Percentiles rank a stretch among this genome's conserved stretches.
phyloP scores from a whole-genome alignment of 768 basidiomycete species.

The Boletus subparvulus region DNA sequence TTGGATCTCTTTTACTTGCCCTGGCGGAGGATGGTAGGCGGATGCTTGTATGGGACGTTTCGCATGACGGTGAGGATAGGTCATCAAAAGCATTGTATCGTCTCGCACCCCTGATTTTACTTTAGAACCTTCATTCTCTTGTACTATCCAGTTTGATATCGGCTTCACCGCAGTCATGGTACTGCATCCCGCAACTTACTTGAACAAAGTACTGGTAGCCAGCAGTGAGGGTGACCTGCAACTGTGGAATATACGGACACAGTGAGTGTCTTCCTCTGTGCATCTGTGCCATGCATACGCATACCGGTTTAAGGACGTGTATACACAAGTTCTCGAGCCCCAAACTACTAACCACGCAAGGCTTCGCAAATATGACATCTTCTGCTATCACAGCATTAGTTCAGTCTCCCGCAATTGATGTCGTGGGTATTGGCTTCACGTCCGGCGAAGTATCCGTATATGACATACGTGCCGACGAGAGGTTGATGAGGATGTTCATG shows the following conservation, averaged over 20 bases:
- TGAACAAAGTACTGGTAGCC: slow-evolving; percentile 91
- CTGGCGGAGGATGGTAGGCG: slow-evolving; percentile 75
- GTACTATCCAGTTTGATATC: slow-evolving; percentile 74
- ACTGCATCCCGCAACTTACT: slow-evolving; percentile 92
- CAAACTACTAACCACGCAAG: slow-evolving; percentile 46
- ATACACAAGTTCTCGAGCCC: slow-evolving; percentile 75
- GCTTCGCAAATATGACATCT: slow-evolving; percentile 28
- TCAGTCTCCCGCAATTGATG: slow-evolving; percentile 95
- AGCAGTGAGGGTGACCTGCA: slow-evolving; percentile 81
- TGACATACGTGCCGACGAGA: slow-evolving; percentile 88
- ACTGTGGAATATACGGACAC: slow-evolving; percentile 90
- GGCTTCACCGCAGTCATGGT: slow-evolving; percentile 84
- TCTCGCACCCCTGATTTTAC: slow-evolving; percentile 12
- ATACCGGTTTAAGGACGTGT: slow-evolving; percentile 53
- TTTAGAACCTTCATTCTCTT: slow-evolving; percentile 32
- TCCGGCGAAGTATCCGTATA: slow-evolving; percentile 88
- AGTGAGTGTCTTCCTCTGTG: slow-evolving; percentile 44
- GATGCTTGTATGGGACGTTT: slow-evolving; percentile 77
- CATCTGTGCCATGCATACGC: not conserved
- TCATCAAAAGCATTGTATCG: not conserved
- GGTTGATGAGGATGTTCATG: slow-evolving; percentile 86
- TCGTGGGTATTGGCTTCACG: slow-evolving; percentile 88
- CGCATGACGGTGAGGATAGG: slow-evolving; percentile 50
- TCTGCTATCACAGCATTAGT: slow-evolving; percentile 71
- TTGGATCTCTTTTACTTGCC: slow-evolving; percentile 79